phyloP scores from a whole-genome alignment of 129 eudicot species.

The Calendula officinalis region DNA sequence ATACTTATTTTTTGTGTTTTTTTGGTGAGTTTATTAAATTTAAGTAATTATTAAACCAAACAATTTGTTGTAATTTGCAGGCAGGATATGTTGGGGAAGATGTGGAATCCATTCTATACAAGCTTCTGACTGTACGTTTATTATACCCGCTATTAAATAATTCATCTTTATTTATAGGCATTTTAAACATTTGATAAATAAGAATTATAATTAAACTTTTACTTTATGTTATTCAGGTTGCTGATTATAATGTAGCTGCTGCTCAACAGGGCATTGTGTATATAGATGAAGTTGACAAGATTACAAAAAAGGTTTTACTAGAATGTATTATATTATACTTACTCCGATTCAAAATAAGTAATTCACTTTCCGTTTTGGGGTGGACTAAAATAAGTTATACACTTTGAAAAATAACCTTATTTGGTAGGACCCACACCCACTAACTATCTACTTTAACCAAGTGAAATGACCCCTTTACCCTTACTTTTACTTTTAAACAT shows the following conservation, averaged over 20 bases:
- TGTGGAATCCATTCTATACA: slow-evolving; percentile 92
- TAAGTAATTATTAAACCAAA: not conserved
- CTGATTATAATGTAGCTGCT: slow-evolving; percentile 93
- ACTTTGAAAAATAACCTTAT: no score
- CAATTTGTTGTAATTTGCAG: slow-evolving; percentile 43
- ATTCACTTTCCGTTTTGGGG: no score
- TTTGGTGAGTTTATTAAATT: not conserved
- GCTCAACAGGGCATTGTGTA: slow-evolving; percentile 99
- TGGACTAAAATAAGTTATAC: no score
- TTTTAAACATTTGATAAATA: not conserved
- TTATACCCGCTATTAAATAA: slow-evolving; percentile 7
- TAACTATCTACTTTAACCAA: no score
- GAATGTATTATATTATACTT: not conserved
- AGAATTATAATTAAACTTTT: no score
- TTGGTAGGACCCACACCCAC: no score
- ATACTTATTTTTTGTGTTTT: not conserved
- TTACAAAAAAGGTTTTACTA: slow-evolving; percentile 76
- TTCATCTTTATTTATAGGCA: not conserved
- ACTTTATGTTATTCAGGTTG: slow-evolving; percentile 50
- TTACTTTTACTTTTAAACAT: no score
- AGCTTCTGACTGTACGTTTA: slow-evolving; percentile 70
- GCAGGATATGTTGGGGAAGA: slow-evolving; percentile 99
- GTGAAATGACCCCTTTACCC: no score
- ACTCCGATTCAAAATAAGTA: no score
- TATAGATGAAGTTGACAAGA: slow-evolving; percentile 98